phyloP scores from a whole-genome alignment of 139 green algal genomes.

The Mychonastes homosphaera region DNA sequence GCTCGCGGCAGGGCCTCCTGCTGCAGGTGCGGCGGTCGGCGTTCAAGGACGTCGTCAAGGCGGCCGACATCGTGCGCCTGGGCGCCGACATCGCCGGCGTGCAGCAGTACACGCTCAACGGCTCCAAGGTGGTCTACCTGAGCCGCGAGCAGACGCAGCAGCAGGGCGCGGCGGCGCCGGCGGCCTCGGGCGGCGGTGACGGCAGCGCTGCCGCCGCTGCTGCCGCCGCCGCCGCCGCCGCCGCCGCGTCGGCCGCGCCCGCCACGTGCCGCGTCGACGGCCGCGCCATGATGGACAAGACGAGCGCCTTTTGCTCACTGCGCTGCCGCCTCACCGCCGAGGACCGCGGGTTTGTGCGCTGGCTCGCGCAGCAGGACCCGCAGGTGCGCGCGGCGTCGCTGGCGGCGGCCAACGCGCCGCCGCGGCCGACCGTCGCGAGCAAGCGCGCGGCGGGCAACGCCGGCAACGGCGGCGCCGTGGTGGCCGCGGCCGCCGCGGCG shows the following conservation, averaged over 20 bases:
- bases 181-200: too few relatives aligned
- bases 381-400: constrained; percentile 1
- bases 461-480: neutral
- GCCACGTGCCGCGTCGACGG: constrained; percentile 17
- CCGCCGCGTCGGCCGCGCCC: neutral
- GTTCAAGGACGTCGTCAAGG: constrained; percentile 25
- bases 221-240: constrained; percentile 5
- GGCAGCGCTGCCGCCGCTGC: too few relatives aligned
- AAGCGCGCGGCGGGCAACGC: constrained; percentile 7
- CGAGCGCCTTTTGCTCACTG: constrained; percentile 13
- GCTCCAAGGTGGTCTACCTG: constrained; percentile 22
- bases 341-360: constrained; percentile 11
- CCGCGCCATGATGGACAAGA: constrained; percentile 25
- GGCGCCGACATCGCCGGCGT: constrained; percentile 13
- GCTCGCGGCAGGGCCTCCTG: constrained; percentile 1
- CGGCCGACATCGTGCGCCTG: constrained; percentile 12
- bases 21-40: constrained; percentile 21
- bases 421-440: constrained; percentile 13
- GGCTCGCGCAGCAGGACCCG: constrained; percentile 17
- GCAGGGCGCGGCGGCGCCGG: too few relatives aligned
- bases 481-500: neutral
- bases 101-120: constrained; percentile 26
- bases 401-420: constrained; percentile 13
- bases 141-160: constrained; percentile 15
- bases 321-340: constrained; percentile 17